phyloP scores from a whole-genome alignment of 208 protist genomes.

The Leishmania aethiopica region DNA sequence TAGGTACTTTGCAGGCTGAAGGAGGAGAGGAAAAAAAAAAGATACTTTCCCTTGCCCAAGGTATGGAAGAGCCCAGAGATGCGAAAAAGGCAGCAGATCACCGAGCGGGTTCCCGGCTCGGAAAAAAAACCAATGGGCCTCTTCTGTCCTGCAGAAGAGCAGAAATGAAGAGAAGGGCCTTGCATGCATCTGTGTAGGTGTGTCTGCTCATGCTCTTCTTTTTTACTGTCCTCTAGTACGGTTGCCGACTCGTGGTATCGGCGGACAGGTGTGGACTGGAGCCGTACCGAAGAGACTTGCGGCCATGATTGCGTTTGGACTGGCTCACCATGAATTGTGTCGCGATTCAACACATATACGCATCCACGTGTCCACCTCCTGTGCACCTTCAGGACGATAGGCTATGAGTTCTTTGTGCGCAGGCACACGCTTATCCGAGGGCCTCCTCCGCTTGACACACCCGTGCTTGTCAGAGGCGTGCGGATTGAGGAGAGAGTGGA shows the following conservation, averaged over 20 bases:
- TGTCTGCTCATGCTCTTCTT: not conserved
- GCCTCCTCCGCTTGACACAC: not conserved
- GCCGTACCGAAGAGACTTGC: not conserved
- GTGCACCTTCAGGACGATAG: not conserved
- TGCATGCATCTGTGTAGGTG: not conserved
- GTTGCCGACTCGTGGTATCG: not conserved
- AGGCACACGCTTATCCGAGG: not conserved
- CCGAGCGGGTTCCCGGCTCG: not conserved
- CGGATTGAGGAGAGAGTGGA: not conserved
- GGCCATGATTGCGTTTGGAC: not conserved
- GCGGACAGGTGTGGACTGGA: not conserved
- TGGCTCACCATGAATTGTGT: not conserved
- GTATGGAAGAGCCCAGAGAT: not conserved
- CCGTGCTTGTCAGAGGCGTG: not conserved
- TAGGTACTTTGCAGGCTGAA: not conserved
- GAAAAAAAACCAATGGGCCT: not conserved
- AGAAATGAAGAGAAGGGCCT: not conserved
- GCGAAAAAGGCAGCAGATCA: not conserved
- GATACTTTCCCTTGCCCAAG: not conserved
- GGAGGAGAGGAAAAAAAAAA: not conserved
- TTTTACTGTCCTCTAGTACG: not conserved
- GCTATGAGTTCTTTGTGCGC: not conserved
- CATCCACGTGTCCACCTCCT: not conserved
- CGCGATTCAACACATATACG: not conserved
- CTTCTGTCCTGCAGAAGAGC: not conserved